A percentile compares a stretch with the other conserved stretches of the same genome.
Evolutionary conservation across 2,329 filamentous ascomycete species (phyloP).

Genomic region (Didymella exigua): DNA sequence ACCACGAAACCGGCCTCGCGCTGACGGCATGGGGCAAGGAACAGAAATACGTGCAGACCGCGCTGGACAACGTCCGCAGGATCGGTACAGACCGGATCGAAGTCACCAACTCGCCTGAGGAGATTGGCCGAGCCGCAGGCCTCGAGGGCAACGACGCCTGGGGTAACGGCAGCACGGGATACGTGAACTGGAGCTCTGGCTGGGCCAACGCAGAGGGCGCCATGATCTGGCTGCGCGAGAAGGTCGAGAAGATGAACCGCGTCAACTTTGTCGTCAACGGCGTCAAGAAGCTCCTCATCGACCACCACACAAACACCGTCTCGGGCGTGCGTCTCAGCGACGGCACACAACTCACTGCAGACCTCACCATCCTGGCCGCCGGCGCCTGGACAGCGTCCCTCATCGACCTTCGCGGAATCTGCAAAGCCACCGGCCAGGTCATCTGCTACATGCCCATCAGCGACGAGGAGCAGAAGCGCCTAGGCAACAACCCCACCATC

Average conservation of each 20-base stretch:
- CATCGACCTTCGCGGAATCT: constrained; percentile 76
- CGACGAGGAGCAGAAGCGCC: constrained; percentile 68
- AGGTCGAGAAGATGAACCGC: constrained; percentile 61
- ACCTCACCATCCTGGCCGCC: constrained; percentile 78
- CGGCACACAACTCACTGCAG: constrained; percentile 62
- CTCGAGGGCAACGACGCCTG: constrained; percentile 48
- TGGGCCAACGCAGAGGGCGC: constrained; percentile 79
- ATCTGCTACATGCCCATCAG: constrained; percentile 79
- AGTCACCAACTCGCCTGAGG: constrained; percentile 45
- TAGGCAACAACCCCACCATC: constrained; percentile 72
- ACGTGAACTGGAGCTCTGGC: constrained; percentile 74
- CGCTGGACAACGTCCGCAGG: constrained; percentile 43
- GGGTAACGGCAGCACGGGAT: constrained; percentile 65
- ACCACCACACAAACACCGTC: constrained; percentile 46
- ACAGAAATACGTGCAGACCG: constrained; percentile 49
- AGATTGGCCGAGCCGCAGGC: constrained; percentile 49
- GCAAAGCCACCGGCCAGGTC: constrained; percentile 80
- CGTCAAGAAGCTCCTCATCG: constrained; percentile 51
- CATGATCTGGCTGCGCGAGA: constrained; percentile 67
- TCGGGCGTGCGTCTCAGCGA: constrained; percentile 64
- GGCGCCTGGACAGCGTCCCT: constrained; percentile 86
- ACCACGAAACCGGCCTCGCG: constrained; percentile 71
- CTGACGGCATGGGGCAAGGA: constrained; percentile 62
- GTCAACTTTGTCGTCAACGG: constrained; percentile 59
- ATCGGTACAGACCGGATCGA: constrained; percentile 49